Base-by-base conservation (phyloP, 495 filamentous ascomycete species). In the Annulohypoxylon maeteangense region DNA sequence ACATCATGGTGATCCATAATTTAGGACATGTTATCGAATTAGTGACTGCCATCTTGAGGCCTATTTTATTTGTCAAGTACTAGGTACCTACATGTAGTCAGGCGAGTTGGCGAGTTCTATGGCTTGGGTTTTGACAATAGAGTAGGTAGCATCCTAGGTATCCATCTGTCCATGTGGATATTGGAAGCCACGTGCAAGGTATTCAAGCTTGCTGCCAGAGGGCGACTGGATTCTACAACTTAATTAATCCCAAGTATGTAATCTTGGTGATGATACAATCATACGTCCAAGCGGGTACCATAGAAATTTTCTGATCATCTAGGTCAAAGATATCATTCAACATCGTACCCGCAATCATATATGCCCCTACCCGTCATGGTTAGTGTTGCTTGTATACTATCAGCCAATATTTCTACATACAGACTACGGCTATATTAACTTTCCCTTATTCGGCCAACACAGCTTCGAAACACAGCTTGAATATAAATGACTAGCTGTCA, bases 381-480 rank as follows among this genome's bases (percentile, higher is more conserved):
- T 59, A 51, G 44, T 50, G 18, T 40, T 20, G 12, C 29, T 47
- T 12, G 8, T 11, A 47, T 42, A 66, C 29, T 50, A 58, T n/a
- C 23, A 55, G 22, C 18, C 51, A 55, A 20, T 57, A 42, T 55
- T 56, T 54, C 67, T 38, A 29, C 6, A 34, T 47, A 18, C 45
- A 58, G 44, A 25, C 14, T 36, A 47, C 7, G 25, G 18, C 57
- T 20, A 44, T 36, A 18, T 20, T 18, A 11, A 22, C 27, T 29
- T 66, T 65, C 40, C 62, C 56, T 62, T 42, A 59, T 62, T 55
- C 29, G 23, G 50, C 23, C 45, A 48, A n/a, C 45, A 48, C 18
- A 48, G 45, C 40, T 44, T 7, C 4, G 16, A 44, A 44, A 44
- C 14, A 44, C 40, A 44, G 40, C 40, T 44, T 44, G n/a, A 44